These are phyloP conservation scores for Starmerella sp. DNA, from an alignment of 805 yeast species.

Conservation along the genomic window DNA sequence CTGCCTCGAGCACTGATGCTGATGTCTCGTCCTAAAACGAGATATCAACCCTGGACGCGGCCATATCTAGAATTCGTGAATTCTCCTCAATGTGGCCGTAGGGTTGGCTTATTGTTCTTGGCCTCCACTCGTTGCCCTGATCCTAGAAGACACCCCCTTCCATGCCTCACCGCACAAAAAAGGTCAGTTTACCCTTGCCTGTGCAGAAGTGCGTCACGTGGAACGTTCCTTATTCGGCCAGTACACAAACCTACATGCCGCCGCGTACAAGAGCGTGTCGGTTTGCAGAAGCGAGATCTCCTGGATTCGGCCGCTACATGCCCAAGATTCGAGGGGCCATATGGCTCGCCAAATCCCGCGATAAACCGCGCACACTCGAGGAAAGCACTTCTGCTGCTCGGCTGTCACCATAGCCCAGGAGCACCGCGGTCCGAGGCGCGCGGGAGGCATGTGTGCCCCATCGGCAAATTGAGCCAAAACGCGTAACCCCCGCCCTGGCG, in stretches of 20 bases:
- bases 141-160: neutral
- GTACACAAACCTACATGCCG: slow-evolving; percentile 2
- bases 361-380: neutral
- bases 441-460: neutral
- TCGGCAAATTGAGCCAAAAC: neutral
- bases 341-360: neutral
- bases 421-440: neutral
- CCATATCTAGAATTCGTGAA: no score
- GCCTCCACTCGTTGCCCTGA: neutral
- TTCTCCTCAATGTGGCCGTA: no score
- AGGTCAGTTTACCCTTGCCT: neutral
- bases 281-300: slow-evolving; percentile 3
- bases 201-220: neutral
- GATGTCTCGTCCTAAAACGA: no score
- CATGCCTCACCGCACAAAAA: slow-evolving; percentile 11
- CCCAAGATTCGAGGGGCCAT: neutral
- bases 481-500: neutral
- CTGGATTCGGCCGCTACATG: neutral
- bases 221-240: neutral
- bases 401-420: no score
- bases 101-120: no score
- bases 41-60: no score
- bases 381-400: no score
- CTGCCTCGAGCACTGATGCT: no score
- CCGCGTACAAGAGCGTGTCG: neutral